These are phyloP conservation scores for Termitomyces sp. DNA, from an alignment of 768 basidiomycete genomes.

Conservation along the genomic window DNA sequence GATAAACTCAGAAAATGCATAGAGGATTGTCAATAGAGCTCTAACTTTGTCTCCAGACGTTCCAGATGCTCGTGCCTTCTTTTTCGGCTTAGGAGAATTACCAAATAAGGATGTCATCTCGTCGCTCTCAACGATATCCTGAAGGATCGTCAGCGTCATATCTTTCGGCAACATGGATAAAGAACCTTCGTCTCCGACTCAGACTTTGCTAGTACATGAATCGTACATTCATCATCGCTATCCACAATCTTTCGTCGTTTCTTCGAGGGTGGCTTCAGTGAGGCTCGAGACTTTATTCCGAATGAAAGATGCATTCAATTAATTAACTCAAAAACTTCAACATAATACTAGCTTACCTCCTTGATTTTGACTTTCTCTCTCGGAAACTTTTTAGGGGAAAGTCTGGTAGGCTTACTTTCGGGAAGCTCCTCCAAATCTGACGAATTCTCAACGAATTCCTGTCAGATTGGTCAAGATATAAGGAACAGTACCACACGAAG, in stretches of 20 bases:
- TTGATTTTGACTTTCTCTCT: not conserved
- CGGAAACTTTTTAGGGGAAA: not conserved
- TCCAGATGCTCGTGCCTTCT: constrained; percentile 7
- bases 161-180: not conserved
- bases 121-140: constrained; percentile 37
- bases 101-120: constrained; percentile 60
- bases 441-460: constrained; percentile 31
- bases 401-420: not conserved
- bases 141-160: not conserved
- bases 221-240: not conserved
- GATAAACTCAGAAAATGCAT: not conserved
- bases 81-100: constrained; percentile 43
- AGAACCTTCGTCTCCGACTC: not conserved
- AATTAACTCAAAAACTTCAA: not conserved
- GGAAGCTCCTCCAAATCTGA: constrained; percentile 32
- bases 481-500: not conserved
- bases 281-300: not conserved
- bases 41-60: constrained; percentile 21
- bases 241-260: constrained; percentile 12
- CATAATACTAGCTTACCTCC: not conserved
- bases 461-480: constrained; percentile 12
- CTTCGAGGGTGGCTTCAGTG: not conserved
- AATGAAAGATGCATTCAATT: not conserved
- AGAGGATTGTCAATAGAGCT: not conserved
- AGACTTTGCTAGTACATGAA: not conserved